Evolutionary conservation across 2,329 filamentous ascomycete species (phyloP).

Genomic region (Penicillium olsonii): DNA sequence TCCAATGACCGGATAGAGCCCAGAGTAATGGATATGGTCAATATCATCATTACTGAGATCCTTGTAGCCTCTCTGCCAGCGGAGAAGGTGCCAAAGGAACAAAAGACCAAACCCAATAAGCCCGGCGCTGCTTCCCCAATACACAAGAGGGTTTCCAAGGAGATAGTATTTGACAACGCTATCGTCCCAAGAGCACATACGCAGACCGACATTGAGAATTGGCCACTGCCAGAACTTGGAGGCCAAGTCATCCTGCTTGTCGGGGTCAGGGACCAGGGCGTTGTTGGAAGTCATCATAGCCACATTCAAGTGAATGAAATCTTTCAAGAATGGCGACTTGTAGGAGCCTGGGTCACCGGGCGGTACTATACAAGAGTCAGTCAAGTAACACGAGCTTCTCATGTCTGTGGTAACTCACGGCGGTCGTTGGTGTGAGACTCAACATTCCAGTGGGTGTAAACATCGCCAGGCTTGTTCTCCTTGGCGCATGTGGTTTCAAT

Average conservation of each 20-base stretch:
- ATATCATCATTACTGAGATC: slow-evolving; percentile 80
- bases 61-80: slow-evolving; percentile 92
- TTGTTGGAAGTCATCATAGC: slow-evolving; percentile 99
- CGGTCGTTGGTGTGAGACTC: slow-evolving; percentile 93
- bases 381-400: neutral
- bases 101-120: slow-evolving; percentile 72
- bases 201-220: slow-evolving; percentile 87
- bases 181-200: slow-evolving; percentile 99
- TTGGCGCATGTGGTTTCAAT: slow-evolving; percentile 96
- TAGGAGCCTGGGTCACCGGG: slow-evolving; percentile 86
- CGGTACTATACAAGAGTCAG: slow-evolving; percentile 63
- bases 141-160: slow-evolving; percentile 91
- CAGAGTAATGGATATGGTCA: slow-evolving; percentile 92
- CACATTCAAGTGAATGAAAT: slow-evolving; percentile 97
- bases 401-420: slow-evolving; percentile 59
- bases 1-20: slow-evolving; percentile 84
- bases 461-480: slow-evolving; percentile 85
- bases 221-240: slow-evolving; percentile 99
- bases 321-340: slow-evolving; percentile 94
- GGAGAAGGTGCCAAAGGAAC: slow-evolving; percentile 79
- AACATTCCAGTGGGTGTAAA: slow-evolving; percentile 98
- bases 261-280: slow-evolving; percentile 91
- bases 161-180: slow-evolving; percentile 97
- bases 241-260: slow-evolving; percentile 97
- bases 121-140: slow-evolving; percentile 87